Conservation (phyloP, 1,284 basidiomycete genomes). For the Testicularia cyperi region DNA sequence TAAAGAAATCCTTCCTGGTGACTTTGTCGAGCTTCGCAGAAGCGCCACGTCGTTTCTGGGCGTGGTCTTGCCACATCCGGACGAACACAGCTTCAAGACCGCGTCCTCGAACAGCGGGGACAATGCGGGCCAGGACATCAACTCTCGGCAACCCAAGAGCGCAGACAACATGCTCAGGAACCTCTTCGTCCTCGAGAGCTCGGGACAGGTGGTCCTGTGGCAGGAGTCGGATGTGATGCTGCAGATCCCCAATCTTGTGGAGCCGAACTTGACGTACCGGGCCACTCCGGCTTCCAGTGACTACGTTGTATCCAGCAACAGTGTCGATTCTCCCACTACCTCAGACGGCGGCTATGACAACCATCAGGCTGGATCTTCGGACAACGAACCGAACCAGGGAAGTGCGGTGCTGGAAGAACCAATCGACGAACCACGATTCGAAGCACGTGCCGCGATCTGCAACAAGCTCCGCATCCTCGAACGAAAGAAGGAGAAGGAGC, state of each 20-base stretch:
- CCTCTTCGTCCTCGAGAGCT: constrained; percentile 21
- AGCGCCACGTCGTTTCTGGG: constrained; percentile 4
- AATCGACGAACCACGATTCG: constrained; percentile 23
- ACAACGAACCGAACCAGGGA: neutral
- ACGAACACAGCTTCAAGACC: neutral
- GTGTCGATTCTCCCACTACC: constrained; percentile 4
- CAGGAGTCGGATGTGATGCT: constrained; percentile 39
- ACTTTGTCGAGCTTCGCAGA: constrained; percentile 39
- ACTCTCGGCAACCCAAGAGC: too few relatives aligned
- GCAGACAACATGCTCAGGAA: too few relatives aligned
- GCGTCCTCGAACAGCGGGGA: too few relatives aligned
- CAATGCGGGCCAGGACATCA: too few relatives aligned
- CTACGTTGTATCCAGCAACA: constrained; percentile 16
- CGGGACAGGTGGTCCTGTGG: constrained; percentile 18
- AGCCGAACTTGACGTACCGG: constrained; percentile 1
- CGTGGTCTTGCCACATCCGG: constrained; percentile 13
- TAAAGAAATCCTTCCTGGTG: constrained; percentile 16
- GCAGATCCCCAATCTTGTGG: constrained; percentile 22
- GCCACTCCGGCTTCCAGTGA: constrained; percentile 3
- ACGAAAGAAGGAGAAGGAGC: constrained; percentile 25
- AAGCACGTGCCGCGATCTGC: constrained; percentile 23
- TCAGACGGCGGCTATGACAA: constrained; percentile 11
- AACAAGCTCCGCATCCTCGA: constrained; percentile 26
- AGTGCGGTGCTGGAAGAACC: constrained; percentile 12
- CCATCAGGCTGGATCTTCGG: too few relatives aligned